These are phyloP conservation scores for Rhododendron kiyosumense DNA, from an alignment of 148 eudicot genomes.

Conservation along the genomic window DNA sequence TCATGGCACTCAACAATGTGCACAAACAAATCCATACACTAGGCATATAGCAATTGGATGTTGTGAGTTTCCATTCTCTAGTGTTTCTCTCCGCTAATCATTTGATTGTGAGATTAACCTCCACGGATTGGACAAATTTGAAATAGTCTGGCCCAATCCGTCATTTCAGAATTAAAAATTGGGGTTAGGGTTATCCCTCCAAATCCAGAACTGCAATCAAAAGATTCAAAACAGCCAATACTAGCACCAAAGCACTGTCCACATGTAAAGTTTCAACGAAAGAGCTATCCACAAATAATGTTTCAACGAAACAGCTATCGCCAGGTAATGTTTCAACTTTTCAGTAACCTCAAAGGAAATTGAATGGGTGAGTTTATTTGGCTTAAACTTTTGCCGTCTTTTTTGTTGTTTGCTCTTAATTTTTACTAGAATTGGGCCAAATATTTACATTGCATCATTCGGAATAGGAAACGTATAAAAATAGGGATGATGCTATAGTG, in stretches of 20 bases:
- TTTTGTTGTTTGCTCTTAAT: not conserved
- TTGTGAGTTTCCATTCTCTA: not conserved
- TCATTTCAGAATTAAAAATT: not conserved
- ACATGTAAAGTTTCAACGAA: not conserved
- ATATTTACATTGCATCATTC: not conserved
- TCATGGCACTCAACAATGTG: not conserved
- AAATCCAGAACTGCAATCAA: not conserved
- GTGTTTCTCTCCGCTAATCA: not conserved
- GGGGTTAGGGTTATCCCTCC: not conserved
- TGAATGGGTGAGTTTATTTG: not conserved
- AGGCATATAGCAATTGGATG: not conserved
- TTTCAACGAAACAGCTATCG: not conserved
- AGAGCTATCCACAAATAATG: not conserved
- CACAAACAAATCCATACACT: not conserved
- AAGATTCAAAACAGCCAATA: too few relatives aligned
- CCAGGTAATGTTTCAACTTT: not conserved
- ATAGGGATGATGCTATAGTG: too few relatives aligned
- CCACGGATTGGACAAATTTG: not conserved
- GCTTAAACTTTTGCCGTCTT: not conserved
- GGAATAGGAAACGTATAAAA: not conserved
- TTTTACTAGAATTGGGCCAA: not conserved
- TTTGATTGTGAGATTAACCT: not conserved
- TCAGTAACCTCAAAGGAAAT: not conserved
- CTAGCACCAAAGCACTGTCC: not conserved
- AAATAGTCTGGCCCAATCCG: not conserved